A percentile compares a stretch with the other conserved stretches of the same genome.
Evolutionary conservation across 2,329 filamentous ascomycete species (phyloP).

Genomic region (Colletotrichum paranaense): DNA sequence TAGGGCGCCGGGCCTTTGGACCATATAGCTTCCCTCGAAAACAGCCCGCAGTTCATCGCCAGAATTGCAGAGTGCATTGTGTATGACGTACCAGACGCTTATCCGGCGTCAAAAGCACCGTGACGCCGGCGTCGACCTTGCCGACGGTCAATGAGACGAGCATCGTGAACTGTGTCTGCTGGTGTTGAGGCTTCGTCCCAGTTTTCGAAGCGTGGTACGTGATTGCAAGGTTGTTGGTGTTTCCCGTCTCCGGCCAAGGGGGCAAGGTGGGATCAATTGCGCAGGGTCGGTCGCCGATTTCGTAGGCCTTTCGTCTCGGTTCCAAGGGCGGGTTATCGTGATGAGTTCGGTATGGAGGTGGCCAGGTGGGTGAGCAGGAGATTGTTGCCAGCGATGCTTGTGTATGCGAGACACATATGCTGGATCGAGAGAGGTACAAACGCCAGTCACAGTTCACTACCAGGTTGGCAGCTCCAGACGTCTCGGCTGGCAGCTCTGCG

Average conservation of each 20-base stretch:
- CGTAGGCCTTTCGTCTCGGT: not conserved
- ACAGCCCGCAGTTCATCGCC: not conserved
- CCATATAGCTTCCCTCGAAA: not conserved
- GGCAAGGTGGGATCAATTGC: slow-evolving; percentile 9
- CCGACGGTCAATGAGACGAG: slow-evolving; percentile 97
- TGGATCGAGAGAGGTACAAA: slow-evolving; percentile 23
- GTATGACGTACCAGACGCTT: slow-evolving; percentile 85
- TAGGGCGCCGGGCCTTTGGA: not conserved
- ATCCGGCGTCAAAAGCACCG: slow-evolving; percentile 94
- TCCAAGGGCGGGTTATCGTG: not conserved
- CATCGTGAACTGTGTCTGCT: slow-evolving; percentile 66
- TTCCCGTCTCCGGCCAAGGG: not conserved
- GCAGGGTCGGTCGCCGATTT: not conserved
- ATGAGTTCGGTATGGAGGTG: not conserved
- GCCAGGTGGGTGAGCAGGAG: not conserved
- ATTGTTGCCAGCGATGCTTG: not conserved
- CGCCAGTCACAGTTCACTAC: slow-evolving; percentile 27
- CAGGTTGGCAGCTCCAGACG: slow-evolving; percentile 35
- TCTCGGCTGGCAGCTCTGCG: slow-evolving; percentile 32
- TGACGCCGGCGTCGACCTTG: slow-evolving; percentile 99
- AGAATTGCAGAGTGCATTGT: not conserved
- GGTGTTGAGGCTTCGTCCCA: slow-evolving; percentile 6
- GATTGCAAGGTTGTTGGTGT: not conserved
- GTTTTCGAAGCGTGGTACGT: slow-evolving; percentile 17
- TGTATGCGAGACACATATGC: slow-evolving; percentile 29